Evolutionary conservation across 495 filamentous ascomycete genomes (phyloP).

Genomic region (Ascodesmis nigricans): DNA sequence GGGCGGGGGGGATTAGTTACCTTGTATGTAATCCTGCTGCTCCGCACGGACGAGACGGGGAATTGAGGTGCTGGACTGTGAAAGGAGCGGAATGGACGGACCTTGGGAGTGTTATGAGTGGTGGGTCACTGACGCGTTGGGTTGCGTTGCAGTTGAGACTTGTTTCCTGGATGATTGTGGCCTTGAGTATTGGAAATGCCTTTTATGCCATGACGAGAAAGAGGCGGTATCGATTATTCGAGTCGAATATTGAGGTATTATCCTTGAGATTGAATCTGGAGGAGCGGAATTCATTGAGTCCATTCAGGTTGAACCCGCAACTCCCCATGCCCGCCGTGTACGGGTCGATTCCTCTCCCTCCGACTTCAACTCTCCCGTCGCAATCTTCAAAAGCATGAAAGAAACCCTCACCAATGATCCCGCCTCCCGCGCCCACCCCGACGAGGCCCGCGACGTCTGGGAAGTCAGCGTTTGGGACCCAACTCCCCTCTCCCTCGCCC

Average conservation of each 20-base stretch:
- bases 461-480: slow-evolving; percentile 89
- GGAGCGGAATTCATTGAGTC: background rate
- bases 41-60: background rate
- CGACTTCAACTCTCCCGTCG: slow-evolving; percentile 54
- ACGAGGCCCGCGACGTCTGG: slow-evolving; percentile 77
- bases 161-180: slow-evolving; percentile 12
- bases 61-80: slow-evolving; percentile 3
- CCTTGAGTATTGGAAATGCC: slow-evolving; percentile 48
- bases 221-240: slow-evolving; percentile 79
- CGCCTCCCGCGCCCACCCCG: slow-evolving; percentile 62
- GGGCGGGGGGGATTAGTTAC: slow-evolving; percentile 46
- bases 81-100: slow-evolving; percentile 1
- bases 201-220: slow-evolving; percentile 63
- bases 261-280: background rate
- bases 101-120: slow-evolving; percentile 4
- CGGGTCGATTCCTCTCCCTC: slow-evolving; percentile 72
- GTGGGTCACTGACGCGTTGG: slow-evolving; percentile 5
- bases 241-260: slow-evolving; percentile 25
- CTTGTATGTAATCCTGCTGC: slow-evolving; percentile 37
- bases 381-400: slow-evolving; percentile 48
- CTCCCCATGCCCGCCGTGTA: slow-evolving; percentile 73
- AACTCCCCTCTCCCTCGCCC: slow-evolving; percentile 50
- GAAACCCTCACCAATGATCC: slow-evolving; percentile 30
- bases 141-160: slow-evolving; percentile 10
- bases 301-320: slow-evolving; percentile 32